phyloP scores from a whole-genome alignment of 1,284 basidiomycete species.

The Polyporus tsugae region DNA sequence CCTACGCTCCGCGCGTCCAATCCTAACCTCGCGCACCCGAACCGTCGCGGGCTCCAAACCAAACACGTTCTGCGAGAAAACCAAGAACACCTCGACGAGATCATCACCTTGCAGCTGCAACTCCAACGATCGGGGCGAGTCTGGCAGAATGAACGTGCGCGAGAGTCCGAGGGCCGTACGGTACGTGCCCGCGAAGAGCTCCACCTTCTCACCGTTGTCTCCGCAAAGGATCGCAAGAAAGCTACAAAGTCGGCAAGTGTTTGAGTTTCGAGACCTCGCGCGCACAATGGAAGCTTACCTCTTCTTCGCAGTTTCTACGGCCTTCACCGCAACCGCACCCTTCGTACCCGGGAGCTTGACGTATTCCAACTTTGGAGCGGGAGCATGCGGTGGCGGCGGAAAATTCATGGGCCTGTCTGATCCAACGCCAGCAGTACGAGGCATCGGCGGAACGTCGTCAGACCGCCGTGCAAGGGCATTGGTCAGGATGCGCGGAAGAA shows the following conservation, averaged over 20 bases:
- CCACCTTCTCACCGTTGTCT: constrained; percentile 92
- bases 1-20: constrained; percentile 84
- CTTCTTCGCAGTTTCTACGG: constrained; percentile 87
- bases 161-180: constrained; percentile 81
- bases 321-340: constrained; percentile 80
- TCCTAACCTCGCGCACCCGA: constrained; percentile 88
- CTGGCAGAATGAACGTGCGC: constrained; percentile 88
- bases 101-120: constrained; percentile 91
- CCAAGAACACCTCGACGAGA: constrained; percentile 86
- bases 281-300: constrained; percentile 56
- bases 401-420: constrained; percentile 27
- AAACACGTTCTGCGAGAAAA: constrained; percentile 90
- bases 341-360: constrained; percentile 92
- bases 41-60: constrained; percentile 90
- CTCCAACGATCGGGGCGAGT: constrained; percentile 85
- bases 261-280: background rate
- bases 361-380: constrained; percentile 88
- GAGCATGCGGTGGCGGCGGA: constrained; percentile 51
- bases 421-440: constrained; percentile 36
- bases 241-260: constrained; percentile 48
- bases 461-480: constrained; percentile 69
- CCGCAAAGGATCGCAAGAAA: constrained; percentile 90
- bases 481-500: constrained; percentile 75
- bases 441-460: constrained; percentile 58
- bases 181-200: constrained; percentile 88